Evolutionary conservation across 2,329 filamentous ascomycete genomes (phyloP).

Genomic region (Sporothrix humicola): DNA sequence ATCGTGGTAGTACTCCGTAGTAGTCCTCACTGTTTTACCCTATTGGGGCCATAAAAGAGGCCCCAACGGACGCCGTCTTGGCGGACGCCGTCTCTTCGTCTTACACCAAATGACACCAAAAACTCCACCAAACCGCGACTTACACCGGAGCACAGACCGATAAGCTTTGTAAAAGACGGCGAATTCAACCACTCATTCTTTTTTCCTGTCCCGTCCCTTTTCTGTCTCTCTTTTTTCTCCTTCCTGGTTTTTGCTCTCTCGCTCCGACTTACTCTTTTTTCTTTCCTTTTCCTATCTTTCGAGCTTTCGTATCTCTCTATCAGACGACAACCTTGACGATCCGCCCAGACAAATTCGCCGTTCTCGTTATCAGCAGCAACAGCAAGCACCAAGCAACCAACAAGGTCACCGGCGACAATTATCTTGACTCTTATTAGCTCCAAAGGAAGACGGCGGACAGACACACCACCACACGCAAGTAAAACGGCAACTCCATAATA

Average conservation of each 20-base stretch:
- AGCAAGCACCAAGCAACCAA: neutral
- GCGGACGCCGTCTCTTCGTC: slow-evolving; percentile 20
- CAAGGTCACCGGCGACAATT: neutral
- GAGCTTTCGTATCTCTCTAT: neutral
- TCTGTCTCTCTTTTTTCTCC: neutral
- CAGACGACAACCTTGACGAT: neutral
- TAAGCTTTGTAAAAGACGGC: slow-evolving; percentile 7
- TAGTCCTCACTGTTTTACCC: neutral
- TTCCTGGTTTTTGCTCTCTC: neutral
- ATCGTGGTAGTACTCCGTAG: neutral
- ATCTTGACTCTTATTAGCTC: neutral
- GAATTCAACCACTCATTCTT: neutral
- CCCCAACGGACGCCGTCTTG: neutral
- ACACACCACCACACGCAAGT: neutral
- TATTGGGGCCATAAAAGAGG: neutral
- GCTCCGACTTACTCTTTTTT: slow-evolving; percentile 1
- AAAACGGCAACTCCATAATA: slow-evolving; percentile 8
- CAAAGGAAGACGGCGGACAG: slow-evolving; percentile 1
- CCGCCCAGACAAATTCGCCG: slow-evolving; percentile 2
- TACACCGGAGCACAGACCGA: slow-evolving; percentile 8
- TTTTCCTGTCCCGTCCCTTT: no score
- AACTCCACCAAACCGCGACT: slow-evolving; percentile 15
- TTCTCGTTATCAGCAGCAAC: slow-evolving; percentile 25
- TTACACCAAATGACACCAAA: neutral
- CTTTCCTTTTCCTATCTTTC: neutral